Conservation (phyloP, 2,329 filamentous ascomycete genomes). For the Scedosporium minutisporum region DNA sequence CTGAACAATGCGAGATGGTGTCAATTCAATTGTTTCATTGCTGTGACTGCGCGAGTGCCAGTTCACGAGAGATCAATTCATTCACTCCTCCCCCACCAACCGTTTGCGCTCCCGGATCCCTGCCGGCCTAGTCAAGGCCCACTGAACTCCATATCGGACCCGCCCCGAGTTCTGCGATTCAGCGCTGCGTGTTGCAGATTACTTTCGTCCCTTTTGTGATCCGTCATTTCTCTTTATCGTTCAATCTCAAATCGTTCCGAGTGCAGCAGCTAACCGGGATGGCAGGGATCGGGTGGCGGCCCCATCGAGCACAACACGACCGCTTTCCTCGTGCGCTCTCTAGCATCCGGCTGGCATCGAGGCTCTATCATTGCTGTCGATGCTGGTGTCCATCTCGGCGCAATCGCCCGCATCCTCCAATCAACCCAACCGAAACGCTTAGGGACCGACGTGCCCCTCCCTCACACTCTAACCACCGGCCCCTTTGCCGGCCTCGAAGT, state of each 20-base stretch:
- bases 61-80: too few species aligned
- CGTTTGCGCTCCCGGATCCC: too few species aligned
- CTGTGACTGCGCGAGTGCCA: too few species aligned
- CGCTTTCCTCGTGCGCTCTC: slow-evolving; percentile 77
- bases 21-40: too few species aligned
- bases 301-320: slow-evolving; percentile 86
- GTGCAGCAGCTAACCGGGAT: not conserved
- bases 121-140: too few species aligned
- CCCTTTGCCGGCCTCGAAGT: slow-evolving; percentile 75
- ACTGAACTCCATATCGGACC: too few species aligned
- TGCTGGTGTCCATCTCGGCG: slow-evolving; percentile 78
- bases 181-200: too few species aligned
- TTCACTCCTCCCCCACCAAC: too few species aligned
- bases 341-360: slow-evolving; percentile 67
- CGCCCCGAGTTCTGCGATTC: too few species aligned
- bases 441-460: slow-evolving; percentile 25
- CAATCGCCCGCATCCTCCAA: slow-evolving; percentile 72
- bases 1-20: too few species aligned
- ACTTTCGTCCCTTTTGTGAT: too few species aligned
- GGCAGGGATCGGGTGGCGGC: slow-evolving; percentile 77
- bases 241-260: not conserved
- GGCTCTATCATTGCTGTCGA: slow-evolving; percentile 87
- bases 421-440: slow-evolving; percentile 31
- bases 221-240: not conserved
- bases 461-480: slow-evolving; percentile 50